A percentile compares a stretch with the other conserved stretches of the same genome.
Evolutionary conservation across 371 early-diverging fungal genomes (phyloP).

Genomic region (Mucor lusitanicus): DNA sequence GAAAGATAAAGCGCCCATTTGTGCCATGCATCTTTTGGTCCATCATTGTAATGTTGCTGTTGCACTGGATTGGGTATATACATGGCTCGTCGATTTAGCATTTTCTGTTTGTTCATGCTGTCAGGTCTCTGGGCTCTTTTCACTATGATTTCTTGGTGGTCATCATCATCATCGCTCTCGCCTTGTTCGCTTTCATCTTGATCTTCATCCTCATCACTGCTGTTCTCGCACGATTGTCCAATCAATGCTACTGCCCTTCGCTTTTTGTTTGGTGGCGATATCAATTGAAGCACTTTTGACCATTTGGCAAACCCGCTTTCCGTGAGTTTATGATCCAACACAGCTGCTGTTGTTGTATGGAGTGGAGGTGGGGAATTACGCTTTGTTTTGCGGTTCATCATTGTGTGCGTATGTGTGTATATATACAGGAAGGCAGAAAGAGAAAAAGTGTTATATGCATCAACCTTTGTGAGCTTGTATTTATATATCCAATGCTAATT

Average conservation of each 20-base stretch:
- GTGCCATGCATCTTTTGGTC: conserved; percentile 17
- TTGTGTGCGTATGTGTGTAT: background rate
- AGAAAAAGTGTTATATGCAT: background rate
- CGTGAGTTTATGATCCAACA: background rate
- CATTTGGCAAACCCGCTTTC: conserved; percentile 10
- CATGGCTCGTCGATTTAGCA: conserved; percentile 12
- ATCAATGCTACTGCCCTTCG: conserved; percentile 2
- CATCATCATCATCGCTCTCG: background rate
- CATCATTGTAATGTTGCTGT: conserved; percentile 1
- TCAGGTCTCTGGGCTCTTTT: background rate
- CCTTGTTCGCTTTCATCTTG: background rate
- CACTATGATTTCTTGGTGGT: background rate
- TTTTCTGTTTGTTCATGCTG: background rate
- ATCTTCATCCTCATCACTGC: background rate
- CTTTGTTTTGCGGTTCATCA: conserved; percentile 8
- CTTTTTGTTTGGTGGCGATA: conserved; percentile 19
- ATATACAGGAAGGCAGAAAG: background rate
- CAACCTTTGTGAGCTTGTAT: background rate
- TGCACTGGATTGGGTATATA: conserved; percentile 15
- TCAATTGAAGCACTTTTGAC: conserved; percentile 7
- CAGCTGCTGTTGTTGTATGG: background rate
- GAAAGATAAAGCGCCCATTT: conserved; percentile 19
- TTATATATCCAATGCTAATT: background rate
- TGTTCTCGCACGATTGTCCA: background rate
- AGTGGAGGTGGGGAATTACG: conserved; percentile 4